Evolutionary conservation across 768 basidiomycete species (phyloP), one percentile per base, ranked within the genome.

Genomic region (Harrya chromipes): DNA sequence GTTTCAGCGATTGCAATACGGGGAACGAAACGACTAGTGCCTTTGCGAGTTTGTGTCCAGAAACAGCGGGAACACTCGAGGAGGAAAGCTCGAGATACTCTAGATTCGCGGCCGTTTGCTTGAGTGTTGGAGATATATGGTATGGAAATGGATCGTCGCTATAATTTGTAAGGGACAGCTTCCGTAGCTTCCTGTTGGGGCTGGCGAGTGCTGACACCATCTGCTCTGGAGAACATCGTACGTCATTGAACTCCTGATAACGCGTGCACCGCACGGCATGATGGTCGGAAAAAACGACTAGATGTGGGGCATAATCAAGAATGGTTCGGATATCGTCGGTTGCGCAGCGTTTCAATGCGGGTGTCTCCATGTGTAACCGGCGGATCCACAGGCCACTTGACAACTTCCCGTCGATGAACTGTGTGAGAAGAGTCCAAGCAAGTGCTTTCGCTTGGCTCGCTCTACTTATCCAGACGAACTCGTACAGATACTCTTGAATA

Each of bases 111-210:
- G 81, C 79, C 4, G 78, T 74, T 35, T 73, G 75, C 40, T 70
- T 70, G 40, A 83, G 71, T 35, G 81, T 73, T 5, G 80, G 80
- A 2, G 73, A 78, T 62, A 81, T 76, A 35, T 79, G 77, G 20
- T 74, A 70, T 49, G 81, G 81, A 52, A 78, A 75, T 2, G 78
- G 76, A 1, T 78, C 70, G 44, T 85, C 83, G 49, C 82, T 84
- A 57, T 89, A 89, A 59, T 81, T 86, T 31, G 86, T 88, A 78
- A 84, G 86, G 21, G 79, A 81, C 13, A 89, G 70, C 24, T 80
- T 70, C 4, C 80, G 77, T 31, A 89, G 71, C 39, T 69, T 67
- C 55, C 74, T 77, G 38, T 75, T 71, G 14, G 79, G 78, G 40
- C 70, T 79, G 40, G 75, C 80, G 53, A 88, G 78, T 11, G 81